Base-by-base conservation (phyloP, 345 rosid species). In the Salix koriyanagi region DNA sequence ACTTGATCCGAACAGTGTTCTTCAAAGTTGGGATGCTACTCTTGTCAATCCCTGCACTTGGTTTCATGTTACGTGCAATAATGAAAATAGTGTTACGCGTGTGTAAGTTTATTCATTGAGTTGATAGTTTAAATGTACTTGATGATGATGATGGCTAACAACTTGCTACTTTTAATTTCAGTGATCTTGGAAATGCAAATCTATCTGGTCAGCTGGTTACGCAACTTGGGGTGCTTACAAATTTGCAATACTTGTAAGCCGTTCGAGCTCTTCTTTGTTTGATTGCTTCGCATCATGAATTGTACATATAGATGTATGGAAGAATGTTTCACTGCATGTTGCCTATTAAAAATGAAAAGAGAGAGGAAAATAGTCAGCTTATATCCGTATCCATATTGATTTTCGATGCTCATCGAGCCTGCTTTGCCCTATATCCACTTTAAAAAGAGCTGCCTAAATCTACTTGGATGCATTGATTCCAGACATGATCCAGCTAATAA, bases 1-100 rank as follows among this genome's bases (percentile, higher is more conserved):
- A 69, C 77, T 75, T 16, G 97, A 92, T 83, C 97, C 98, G 74
- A 86, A 88, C 79, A 90, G 83, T 58, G 88, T 90, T 74, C 84
- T 94, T 65, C 90, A 91, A 74, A 91, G 93, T 84, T 94, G 98
- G 98, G 93, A 91, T 84, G 36, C 96, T 44, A 88, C 94, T 74
- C 91, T 87, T 71, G 89, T 83, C 73, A 89, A 81, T 84, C 98
- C 97, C 11, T 94, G 97, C 86, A 88, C 92, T 28, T 94, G 98
- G 98, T 89, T 86, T 78, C 90, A 94, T 76, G 89, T 94, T 62
- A 92, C 97, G 50, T 94, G 98, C 86, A 91, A 84, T 80, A 84
- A 72, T 78, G 91, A 92, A 32, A 87, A 81, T 71, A 87, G 88
- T n/a, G 97, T 92, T 18, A 86, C 83, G 68, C 91, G 94, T 71